Conservation (phyloP, 31 red algal species). For the Bonnemaisonia californica region DNA sequence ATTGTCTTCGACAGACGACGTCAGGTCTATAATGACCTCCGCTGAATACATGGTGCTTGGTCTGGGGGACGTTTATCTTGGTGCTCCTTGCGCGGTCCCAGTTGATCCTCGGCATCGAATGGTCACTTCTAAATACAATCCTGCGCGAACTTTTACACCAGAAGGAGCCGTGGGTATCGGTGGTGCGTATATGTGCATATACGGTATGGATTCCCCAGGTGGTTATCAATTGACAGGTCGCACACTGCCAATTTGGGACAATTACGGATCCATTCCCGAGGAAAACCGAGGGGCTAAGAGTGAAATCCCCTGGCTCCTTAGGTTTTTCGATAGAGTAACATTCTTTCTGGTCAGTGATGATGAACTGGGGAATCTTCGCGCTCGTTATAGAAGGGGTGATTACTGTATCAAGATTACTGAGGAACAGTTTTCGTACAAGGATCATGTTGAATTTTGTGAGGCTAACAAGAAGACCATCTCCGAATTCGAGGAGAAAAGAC, state of each 20-base stretch:
- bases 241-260: constrained; percentile 87
- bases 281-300: constrained; percentile 54
- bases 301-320: constrained; percentile 71
- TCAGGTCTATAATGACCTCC: constrained; percentile 47
- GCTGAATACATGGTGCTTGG: constrained; percentile 87
- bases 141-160: constrained; percentile 76
- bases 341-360: constrained; percentile 71
- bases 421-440: constrained; percentile 54
- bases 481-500: constrained; percentile 45
- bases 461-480: constrained; percentile 40
- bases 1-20: constrained; percentile 39
- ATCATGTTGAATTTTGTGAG: constrained; percentile 53
- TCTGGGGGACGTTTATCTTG: constrained; percentile 83
- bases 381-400: constrained; percentile 57
- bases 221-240: constrained; percentile 85
- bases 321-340: constrained; percentile 74
- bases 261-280: constrained; percentile 70
- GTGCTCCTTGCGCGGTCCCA: constrained; percentile 82
- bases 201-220: constrained; percentile 83
- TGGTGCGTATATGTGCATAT: constrained; percentile 88
- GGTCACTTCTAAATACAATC: constrained; percentile 85
- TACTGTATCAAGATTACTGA: constrained; percentile 65
- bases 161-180: constrained; percentile 89
- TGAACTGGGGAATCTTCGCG: constrained; percentile 57
- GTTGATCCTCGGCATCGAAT: constrained; percentile 73